Evolutionary conservation across 345 rosid genomes (phyloP).

Genomic region (Citrus cavaleriei): DNA sequence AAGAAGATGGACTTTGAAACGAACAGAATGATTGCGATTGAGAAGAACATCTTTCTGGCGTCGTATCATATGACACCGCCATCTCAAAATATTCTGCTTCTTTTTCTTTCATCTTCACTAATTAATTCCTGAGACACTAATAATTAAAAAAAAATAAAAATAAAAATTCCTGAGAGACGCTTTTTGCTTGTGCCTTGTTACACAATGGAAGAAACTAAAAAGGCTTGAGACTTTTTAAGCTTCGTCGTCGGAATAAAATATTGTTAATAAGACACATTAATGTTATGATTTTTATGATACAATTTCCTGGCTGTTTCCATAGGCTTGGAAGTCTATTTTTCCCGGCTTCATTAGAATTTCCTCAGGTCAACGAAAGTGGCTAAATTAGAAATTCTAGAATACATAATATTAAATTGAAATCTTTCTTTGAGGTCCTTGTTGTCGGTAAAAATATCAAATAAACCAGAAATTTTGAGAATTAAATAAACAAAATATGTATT

Average conservation of each 20-base stretch:
- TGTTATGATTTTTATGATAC: no score
- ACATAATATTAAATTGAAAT: neutral
- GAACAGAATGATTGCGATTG: conserved; percentile 13
- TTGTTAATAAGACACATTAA: no score
- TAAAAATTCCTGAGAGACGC: no score
- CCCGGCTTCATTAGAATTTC: neutral
- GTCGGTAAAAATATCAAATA: neutral
- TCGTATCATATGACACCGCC: conserved; percentile 4
- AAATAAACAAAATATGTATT: no score
- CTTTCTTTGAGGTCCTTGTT: neutral
- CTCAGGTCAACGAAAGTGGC: neutral
- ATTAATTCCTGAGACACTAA: no score
- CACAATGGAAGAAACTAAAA: no score
- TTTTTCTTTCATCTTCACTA: neutral
- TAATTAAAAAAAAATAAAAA: no score
- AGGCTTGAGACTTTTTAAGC: no score
- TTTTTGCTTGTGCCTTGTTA: no score
- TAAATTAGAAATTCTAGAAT: neutral
- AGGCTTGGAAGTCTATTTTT: neutral
- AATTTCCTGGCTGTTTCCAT: neutral
- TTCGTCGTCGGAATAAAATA: no score
- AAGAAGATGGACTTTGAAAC: conserved; percentile 19
- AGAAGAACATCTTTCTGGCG: conserved; percentile 25
- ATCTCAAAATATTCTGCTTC: neutral
- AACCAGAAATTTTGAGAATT: neutral